Conservation (phyloP, 805 yeast species). For the Spathaspora boniae region DNA sequence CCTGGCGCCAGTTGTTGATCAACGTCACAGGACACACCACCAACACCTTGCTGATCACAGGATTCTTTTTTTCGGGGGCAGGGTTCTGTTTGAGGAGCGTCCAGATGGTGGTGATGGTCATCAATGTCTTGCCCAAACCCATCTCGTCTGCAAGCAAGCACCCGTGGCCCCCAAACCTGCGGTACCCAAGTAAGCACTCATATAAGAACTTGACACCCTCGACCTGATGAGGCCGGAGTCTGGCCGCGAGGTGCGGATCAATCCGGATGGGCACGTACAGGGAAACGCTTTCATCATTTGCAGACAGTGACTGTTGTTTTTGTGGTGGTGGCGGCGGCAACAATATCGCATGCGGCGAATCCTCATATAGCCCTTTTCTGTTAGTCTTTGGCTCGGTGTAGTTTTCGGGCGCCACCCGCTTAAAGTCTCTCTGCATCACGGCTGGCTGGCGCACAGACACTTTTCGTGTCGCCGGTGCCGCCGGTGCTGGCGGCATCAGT, state of each 20-base stretch:
- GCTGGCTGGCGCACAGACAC: constrained; percentile 8
- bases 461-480: background rate
- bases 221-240: constrained; percentile 78
- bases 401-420: constrained; percentile 4
- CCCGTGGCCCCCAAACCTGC: constrained; percentile 53
- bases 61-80: constrained; percentile 18
- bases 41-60: constrained; percentile 54
- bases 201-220: constrained; percentile 83
- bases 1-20: constrained; percentile 81
- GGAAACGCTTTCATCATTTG: background rate
- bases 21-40: constrained; percentile 92
- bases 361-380: constrained; percentile 5
- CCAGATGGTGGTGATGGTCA: constrained; percentile 82
- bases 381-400: constrained; percentile 1
- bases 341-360: constrained; percentile 4
- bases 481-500: background rate
- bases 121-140: constrained; percentile 79
- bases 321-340: constrained; percentile 8
- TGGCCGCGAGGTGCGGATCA: constrained; percentile 52
- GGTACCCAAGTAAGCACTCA: constrained; percentile 74
- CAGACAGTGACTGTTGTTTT: too few relatives aligned
- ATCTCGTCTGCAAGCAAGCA: constrained; percentile 93
- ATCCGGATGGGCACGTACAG: constrained; percentile 4
- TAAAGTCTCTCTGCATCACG: too few relatives aligned
- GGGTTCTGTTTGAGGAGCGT: constrained; percentile 73